phyloP scores from a whole-genome alignment of 768 basidiomycete species.

The Scleroderma citrinum region DNA sequence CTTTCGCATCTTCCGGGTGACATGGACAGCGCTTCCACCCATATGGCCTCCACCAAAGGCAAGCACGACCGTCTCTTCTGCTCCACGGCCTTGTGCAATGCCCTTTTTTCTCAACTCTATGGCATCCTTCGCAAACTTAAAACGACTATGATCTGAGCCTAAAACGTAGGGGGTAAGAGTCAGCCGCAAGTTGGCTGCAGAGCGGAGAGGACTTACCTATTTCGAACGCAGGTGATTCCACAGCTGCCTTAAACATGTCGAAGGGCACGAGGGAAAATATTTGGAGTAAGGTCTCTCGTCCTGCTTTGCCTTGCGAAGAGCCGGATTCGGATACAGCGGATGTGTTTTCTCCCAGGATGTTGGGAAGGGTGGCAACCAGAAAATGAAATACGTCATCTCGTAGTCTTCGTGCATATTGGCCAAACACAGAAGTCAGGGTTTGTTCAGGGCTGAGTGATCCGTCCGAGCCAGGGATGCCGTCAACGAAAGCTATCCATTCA shows the following conservation, averaged over 20 bases:
- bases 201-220: slow-evolving; percentile 50
- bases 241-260: slow-evolving; percentile 78
- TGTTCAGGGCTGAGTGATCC: slow-evolving; percentile 41
- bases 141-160: slow-evolving; percentile 82
- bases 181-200: no score
- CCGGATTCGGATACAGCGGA: slow-evolving; percentile 34
- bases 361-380: slow-evolving; percentile 69
- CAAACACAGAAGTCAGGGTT: slow-evolving; percentile 57
- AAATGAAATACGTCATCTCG: slow-evolving; percentile 76
- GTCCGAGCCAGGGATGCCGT: slow-evolving; percentile 47
- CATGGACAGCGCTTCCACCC: slow-evolving; percentile 73
- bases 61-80: slow-evolving; percentile 87
- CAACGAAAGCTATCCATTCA: slow-evolving; percentile 75
- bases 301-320: slow-evolving; percentile 31
- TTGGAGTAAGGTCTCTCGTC: slow-evolving; percentile 66
- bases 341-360: slow-evolving; percentile 50
- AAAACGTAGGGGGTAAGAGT: slow-evolving; percentile 16
- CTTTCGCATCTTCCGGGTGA: slow-evolving; percentile 83
- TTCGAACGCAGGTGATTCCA: slow-evolving; percentile 74
- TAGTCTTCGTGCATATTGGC: slow-evolving; percentile 68
- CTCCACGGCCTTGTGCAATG: slow-evolving; percentile 62
- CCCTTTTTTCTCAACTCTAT: slow-evolving; percentile 78
- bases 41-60: slow-evolving; percentile 73
- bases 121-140: slow-evolving; percentile 88
- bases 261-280: slow-evolving; percentile 80